Evolutionary conservation across 345 rosid genomes (phyloP).

Genomic region (Pistacia vera): DNA sequence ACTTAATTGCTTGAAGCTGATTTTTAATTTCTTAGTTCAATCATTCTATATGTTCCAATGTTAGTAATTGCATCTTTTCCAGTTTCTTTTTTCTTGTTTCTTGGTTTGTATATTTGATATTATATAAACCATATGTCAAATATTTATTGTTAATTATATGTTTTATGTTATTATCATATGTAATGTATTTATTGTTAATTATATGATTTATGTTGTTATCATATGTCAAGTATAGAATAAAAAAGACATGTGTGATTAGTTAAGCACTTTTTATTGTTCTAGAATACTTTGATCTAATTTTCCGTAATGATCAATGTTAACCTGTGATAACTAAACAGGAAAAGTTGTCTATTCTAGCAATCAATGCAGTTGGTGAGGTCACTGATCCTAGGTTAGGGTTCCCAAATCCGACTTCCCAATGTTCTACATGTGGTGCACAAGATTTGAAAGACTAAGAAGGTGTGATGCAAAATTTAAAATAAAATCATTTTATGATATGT

Average conservation of each 20-base stretch:
- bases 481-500: background rate
- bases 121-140: background rate
- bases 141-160: background rate
- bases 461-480: conserved; percentile 25
- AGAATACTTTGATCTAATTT: background rate
- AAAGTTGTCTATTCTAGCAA: conserved; percentile 42
- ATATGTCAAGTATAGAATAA: background rate
- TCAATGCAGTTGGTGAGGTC: conserved; percentile 56
- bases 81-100: background rate
- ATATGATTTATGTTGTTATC: background rate
- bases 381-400: conserved; percentile 75
- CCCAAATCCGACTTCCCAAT: conserved; percentile 62
- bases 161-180: background rate
- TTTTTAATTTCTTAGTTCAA: background rate
- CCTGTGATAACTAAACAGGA: conserved; percentile 46
- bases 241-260: background rate
- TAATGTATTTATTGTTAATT: too few relatives aligned
- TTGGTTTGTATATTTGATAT: background rate
- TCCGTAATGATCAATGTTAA: background rate
- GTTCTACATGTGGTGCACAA: conserved; percentile 72
- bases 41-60: background rate
- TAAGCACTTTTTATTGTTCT: background rate
- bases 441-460: conserved; percentile 76
- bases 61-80: background rate
- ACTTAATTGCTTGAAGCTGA: background rate